A percentile compares a stretch with the other conserved stretches of the same genome.
Evolutionary conservation across 225 moss, liverwort and hornwort species (phyloP).

Genomic region (Rhytidiadelphus loreus): DNA sequence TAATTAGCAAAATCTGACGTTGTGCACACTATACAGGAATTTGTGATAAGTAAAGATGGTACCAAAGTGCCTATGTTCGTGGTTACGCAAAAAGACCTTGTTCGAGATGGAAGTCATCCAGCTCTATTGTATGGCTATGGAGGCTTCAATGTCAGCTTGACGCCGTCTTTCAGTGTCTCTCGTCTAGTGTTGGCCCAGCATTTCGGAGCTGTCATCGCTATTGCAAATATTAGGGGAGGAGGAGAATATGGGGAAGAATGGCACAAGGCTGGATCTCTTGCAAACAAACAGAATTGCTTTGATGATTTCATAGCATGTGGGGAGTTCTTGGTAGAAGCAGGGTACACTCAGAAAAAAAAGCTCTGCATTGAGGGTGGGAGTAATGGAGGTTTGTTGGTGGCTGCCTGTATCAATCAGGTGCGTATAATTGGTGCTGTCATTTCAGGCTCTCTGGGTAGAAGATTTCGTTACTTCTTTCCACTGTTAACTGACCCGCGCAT

Average conservation of each 20-base stretch:
- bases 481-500: not conserved
- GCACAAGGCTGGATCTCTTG: slow-evolving; percentile 78
- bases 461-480: not conserved
- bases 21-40: slow-evolving; percentile 14
- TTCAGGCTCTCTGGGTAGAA: not conserved
- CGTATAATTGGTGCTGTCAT: not conserved
- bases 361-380: slow-evolving; percentile 85
- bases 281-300: slow-evolving; percentile 75
- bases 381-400: slow-evolving; percentile 79
- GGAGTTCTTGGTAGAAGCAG: slow-evolving; percentile 40
- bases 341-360: slow-evolving; percentile 49
- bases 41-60: slow-evolving; percentile 62
- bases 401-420: slow-evolving; percentile 85
- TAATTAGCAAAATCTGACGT: not conserved
- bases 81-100: slow-evolving; percentile 32
- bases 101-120: slow-evolving; percentile 43
- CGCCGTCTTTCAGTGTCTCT: slow-evolving; percentile 70
- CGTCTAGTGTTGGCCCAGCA: slow-evolving; percentile 60
- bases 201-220: slow-evolving; percentile 51
- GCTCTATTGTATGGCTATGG: slow-evolving; percentile 73
- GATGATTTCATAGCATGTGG: slow-evolving; percentile 86
- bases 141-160: slow-evolving; percentile 79
- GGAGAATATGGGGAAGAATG: slow-evolving; percentile 90
- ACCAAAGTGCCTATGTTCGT: slow-evolving; percentile 75
- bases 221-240: slow-evolving; percentile 79